These are phyloP conservation scores for Seminavis robusta DNA, from an alignment of 108 stramenopile genomes.

Conservation along the genomic window DNA sequence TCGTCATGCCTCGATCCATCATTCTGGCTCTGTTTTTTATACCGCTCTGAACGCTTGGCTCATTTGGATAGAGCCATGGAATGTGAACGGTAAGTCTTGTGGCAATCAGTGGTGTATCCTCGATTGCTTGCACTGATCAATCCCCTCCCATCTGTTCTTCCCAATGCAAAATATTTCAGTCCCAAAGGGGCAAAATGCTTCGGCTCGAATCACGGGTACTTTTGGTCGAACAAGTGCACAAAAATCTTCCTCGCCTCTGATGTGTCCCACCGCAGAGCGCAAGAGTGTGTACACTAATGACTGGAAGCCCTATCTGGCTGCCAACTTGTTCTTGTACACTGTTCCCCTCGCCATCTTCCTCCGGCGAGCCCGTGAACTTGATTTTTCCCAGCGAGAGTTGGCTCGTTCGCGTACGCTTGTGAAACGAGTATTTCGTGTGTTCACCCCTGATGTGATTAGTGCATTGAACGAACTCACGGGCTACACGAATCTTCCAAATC, in stretches of 20 bases:
- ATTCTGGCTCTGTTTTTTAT: constrained; percentile 52
- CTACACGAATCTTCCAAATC: constrained; percentile 15
- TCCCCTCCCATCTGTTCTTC: neutral
- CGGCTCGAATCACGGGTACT: neutral
- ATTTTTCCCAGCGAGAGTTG: constrained; percentile 67
- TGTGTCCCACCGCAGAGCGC: constrained; percentile 63
- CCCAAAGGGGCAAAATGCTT: neutral
- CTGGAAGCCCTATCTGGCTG: constrained; percentile 82
- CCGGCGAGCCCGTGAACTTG: constrained; percentile 85
- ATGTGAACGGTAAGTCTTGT: constrained; percentile 13
- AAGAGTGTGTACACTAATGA: constrained; percentile 49
- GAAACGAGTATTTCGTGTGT: constrained; percentile 73
- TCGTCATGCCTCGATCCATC: constrained; percentile 74
- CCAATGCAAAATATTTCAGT: constrained; percentile 4
- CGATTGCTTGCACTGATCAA: neutral
- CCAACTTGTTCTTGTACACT: constrained; percentile 74
- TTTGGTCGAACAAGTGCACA: neutral
- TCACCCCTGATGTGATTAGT: constrained; percentile 54
- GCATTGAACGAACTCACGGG: constrained; percentile 53
- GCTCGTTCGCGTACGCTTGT: constrained; percentile 45
- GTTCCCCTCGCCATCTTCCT: constrained; percentile 85
- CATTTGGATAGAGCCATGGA: constrained; percentile 88
- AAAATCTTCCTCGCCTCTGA: constrained; percentile 13
- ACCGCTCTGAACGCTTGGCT: constrained; percentile 77
- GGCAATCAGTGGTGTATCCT: neutral